Evolutionary conservation across 768 basidiomycete genomes (phyloP).

Genomic region (Russula griseocarnosa): DNA sequence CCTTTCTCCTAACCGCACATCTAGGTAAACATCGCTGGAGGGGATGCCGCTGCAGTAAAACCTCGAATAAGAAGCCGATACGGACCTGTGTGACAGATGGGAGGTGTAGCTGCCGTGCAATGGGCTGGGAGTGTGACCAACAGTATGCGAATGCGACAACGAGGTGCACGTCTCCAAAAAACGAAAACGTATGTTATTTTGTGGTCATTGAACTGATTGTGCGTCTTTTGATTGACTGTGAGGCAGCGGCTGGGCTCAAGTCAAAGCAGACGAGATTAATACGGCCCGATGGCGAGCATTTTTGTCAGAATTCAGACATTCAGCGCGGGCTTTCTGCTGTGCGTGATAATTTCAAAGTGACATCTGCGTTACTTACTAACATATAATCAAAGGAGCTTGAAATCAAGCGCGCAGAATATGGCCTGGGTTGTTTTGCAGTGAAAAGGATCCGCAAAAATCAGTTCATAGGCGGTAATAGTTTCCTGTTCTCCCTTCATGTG

Average conservation of each 20-base stretch:
- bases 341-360: neutral
- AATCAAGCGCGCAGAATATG: constrained; percentile 36
- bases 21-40: constrained; percentile 52
- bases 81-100: constrained; percentile 34
- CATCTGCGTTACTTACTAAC: neutral
- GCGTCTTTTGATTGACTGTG: neutral
- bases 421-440: constrained; percentile 49
- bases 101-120: constrained; percentile 50
- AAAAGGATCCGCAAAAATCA: neutral
- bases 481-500: neutral
- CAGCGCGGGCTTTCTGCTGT: constrained; percentile 18
- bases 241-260: neutral
- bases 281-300: neutral
- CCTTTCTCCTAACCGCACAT: neutral
- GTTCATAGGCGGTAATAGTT: constrained; percentile 31
- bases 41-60: constrained; percentile 48
- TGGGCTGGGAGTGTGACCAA: constrained; percentile 62
- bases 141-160: constrained; percentile 52
- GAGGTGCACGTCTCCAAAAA: constrained; percentile 33
- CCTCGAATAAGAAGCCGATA: neutral
- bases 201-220: neutral
- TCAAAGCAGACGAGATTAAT: neutral
- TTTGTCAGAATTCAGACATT: constrained; percentile 18
- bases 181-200: neutral
- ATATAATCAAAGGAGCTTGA: constrained; percentile 3